phyloP scores from a whole-genome alignment of 75 land plant species.

The Ceratopteris richardii region DNA sequence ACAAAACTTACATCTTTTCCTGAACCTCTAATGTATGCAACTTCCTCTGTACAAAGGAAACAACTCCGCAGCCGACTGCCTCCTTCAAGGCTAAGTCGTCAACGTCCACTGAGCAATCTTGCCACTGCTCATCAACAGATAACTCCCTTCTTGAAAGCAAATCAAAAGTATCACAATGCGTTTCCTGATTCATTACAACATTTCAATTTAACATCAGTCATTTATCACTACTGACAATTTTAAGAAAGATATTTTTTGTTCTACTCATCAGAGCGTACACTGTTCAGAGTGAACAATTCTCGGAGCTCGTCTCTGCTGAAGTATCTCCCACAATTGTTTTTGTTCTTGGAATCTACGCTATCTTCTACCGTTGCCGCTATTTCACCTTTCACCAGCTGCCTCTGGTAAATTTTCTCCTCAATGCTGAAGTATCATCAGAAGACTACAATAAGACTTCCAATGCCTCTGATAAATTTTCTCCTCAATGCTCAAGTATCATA shows the following conservation, averaged over 20 bases:
- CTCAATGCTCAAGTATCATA: neutral
- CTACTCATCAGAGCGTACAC: constrained; percentile 12
- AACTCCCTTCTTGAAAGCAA: constrained; percentile 14
- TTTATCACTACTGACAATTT: neutral
- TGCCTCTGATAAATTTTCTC: no score
- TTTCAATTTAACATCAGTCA: neutral
- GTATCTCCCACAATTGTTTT: constrained; percentile 16
- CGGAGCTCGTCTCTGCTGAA: constrained; percentile 36
- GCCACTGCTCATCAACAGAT: constrained; percentile 20
- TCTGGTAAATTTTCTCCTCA: constrained; percentile 41
- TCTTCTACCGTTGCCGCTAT: constrained; percentile 31
- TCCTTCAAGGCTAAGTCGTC: constrained; percentile 19
- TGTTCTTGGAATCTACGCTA: constrained; percentile 1
- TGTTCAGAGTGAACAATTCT: constrained; percentile 22
- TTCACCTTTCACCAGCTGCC: constrained; percentile 39
- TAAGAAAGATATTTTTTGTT: neutral
- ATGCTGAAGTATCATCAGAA: constrained; percentile 22
- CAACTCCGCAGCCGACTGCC: constrained; percentile 23
- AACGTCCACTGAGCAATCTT: constrained; percentile 19
- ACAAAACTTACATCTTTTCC: neutral
- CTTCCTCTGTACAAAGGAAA: constrained; percentile 21
- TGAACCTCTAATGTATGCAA: neutral
- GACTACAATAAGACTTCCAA: constrained; percentile 5
- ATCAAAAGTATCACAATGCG: constrained; percentile 37
- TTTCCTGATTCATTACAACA: constrained; percentile 22